phyloP scores from a whole-genome alignment of 257 asterid genomes.

The Ehretia macrophylla region DNA sequence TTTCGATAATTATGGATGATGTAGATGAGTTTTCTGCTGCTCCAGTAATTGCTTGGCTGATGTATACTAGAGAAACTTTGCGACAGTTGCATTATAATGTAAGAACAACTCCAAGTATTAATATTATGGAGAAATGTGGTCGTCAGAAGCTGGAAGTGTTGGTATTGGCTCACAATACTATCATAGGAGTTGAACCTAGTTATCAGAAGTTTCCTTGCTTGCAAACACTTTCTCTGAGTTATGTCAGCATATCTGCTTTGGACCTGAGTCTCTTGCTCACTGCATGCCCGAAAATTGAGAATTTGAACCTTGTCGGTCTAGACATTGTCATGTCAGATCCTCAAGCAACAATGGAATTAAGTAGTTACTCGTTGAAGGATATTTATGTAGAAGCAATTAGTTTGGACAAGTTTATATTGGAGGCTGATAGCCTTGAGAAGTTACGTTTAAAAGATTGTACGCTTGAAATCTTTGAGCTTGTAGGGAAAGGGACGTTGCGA shows the following conservation, averaged over 20 bases:
- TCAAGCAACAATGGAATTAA: conserved; percentile 70
- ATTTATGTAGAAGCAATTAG: conserved; percentile 78
- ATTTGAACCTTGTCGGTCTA: conserved; percentile 55
- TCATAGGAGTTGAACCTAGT: conserved; percentile 77
- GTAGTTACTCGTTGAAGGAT: conserved; percentile 69
- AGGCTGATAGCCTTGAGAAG: conserved; percentile 77
- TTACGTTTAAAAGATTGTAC: conserved; percentile 87
- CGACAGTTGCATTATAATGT: conserved; percentile 76
- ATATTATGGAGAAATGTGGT: conserved; percentile 83
- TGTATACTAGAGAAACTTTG: conserved; percentile 75
- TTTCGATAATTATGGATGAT: conserved; percentile 70
- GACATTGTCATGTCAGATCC: conserved; percentile 85
- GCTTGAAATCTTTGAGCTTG: conserved; percentile 77
- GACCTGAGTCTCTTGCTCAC: conserved; percentile 72
- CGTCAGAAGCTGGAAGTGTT: conserved; percentile 77
- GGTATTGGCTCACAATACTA: conserved; percentile 67
- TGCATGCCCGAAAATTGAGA: conserved; percentile 64
- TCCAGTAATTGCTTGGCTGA: conserved; percentile 85
- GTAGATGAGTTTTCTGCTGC: conserved; percentile 83
- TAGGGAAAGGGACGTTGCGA: conserved; percentile 66
- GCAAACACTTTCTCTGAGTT: conserved; percentile 62
- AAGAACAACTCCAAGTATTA: conserved; percentile 67
- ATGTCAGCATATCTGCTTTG: conserved; percentile 71
- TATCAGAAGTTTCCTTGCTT: conserved; percentile 75
- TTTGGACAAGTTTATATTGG: conserved; percentile 77